Evolutionary conservation across 1,139 yeast genomes (phyloP).

Genomic region (Kodamaea derodonti): DNA sequence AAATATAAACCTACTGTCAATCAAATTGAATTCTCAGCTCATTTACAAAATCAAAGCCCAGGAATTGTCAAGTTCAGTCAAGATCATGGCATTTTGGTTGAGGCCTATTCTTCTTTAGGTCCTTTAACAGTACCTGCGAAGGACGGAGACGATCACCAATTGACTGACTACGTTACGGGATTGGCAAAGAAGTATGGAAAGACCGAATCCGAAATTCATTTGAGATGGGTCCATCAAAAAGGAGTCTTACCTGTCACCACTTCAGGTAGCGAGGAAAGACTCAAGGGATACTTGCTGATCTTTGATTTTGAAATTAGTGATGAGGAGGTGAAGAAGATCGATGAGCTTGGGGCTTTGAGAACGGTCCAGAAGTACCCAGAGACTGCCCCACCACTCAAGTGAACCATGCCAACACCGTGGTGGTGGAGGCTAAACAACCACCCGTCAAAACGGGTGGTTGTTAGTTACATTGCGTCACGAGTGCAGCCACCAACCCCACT

Average conservation of each 20-base stretch:
- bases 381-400: slow-evolving; percentile 19
- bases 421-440: too few species aligned
- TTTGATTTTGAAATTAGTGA: slow-evolving; percentile 20
- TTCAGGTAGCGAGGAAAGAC: slow-evolving; percentile 19
- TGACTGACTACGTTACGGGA: slow-evolving; percentile 21
- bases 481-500: too few species aligned
- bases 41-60: slow-evolving; percentile 64
- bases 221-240: slow-evolving; percentile 62
- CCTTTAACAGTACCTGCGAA: slow-evolving; percentile 40
- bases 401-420: too few species aligned
- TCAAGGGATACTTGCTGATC: slow-evolving; percentile 16
- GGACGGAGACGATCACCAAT: slow-evolving; percentile 9
- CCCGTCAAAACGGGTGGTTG: too few species aligned
- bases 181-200: slow-evolving; percentile 51
- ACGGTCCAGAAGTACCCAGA: slow-evolving; percentile 1
- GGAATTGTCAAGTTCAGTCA: slow-evolving; percentile 57
- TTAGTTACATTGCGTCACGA: too few species aligned
- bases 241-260: slow-evolving; percentile 53
- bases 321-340: slow-evolving; percentile 24
- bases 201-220: slow-evolving; percentile 55
- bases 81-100: slow-evolving; percentile 49
- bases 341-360: slow-evolving; percentile 16
- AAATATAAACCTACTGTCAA: slow-evolving; percentile 55
- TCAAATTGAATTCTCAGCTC: slow-evolving; percentile 67
- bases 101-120: slow-evolving; percentile 66